Conservation (phyloP, 202 grass and related monocot genomes). For the Panicum hallii region DNA sequence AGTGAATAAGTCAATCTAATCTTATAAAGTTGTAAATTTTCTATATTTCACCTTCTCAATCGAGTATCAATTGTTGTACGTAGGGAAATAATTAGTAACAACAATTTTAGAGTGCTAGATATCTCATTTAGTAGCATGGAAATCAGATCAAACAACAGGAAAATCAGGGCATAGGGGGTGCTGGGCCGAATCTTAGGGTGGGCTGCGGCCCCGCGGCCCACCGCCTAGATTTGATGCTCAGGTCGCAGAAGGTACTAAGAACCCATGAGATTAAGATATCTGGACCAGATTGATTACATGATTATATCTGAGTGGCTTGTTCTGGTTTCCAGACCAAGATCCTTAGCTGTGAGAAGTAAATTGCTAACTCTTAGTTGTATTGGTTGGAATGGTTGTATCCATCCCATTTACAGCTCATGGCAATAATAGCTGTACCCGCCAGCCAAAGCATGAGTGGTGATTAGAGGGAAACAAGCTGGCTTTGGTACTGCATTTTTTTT, state of each 20-base stretch:
- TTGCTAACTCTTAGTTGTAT: background rate
- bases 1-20: no score
- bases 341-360: background rate
- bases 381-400: background rate
- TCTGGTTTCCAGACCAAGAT: background rate
- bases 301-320: background rate
- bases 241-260: background rate
- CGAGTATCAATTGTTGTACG: no score
- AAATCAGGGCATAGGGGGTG: background rate
- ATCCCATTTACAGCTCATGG: constrained; percentile 30
- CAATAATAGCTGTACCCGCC: background rate
- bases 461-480: background rate
- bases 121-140: no score
- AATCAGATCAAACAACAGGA: no score
- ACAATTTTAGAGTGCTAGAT: no score
- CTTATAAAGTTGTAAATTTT: no score
- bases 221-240: background rate
- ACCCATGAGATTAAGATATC: background rate
- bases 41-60: no score
- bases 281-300: background rate
- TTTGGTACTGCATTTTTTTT: background rate
- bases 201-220: no score
- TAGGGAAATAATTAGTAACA: no score
- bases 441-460: background rate
- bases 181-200: no score